Conservation (phyloP, 139 green algal species). For the Micractinium conductrix region DNA sequence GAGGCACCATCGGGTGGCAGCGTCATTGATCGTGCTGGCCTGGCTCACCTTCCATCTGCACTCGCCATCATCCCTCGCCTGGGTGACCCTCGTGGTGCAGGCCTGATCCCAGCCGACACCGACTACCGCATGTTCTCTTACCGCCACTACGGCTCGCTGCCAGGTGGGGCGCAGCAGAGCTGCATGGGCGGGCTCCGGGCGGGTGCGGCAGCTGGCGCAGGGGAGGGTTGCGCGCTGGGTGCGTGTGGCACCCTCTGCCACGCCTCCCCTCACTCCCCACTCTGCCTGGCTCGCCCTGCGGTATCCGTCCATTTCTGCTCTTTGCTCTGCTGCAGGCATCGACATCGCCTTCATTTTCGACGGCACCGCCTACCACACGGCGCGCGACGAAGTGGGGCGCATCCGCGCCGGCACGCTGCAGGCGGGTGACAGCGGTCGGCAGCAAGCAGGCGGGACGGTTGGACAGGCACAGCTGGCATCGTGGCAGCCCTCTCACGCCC, state of each 20-base stretch:
- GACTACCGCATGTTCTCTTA: slow-evolving; percentile 80
- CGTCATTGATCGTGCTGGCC: too few species aligned
- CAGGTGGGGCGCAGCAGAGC: slow-evolving; percentile 13
- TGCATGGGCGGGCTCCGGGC: not conserved
- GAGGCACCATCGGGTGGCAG: too few species aligned
- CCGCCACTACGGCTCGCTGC: slow-evolving; percentile 54
- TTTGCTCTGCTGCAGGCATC: slow-evolving; percentile 46
- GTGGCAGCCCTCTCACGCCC: too few species aligned
- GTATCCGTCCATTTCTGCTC: not conserved
- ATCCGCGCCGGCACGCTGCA: slow-evolving; percentile 73
- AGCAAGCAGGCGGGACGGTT: too few species aligned
- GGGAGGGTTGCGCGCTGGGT: not conserved
- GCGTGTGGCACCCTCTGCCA: too few species aligned
- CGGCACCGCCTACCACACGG: slow-evolving; percentile 70
- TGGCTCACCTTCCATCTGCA: too few species aligned
- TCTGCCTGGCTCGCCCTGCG: too few species aligned
- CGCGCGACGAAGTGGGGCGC: slow-evolving; percentile 50
- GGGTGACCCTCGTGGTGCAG: too few species aligned
- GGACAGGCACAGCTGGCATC: too few species aligned
- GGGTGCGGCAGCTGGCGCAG: too few species aligned
- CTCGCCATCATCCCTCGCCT: too few species aligned
- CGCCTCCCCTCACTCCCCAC: too few species aligned
- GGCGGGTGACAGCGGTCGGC: not conserved
- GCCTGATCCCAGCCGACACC: slow-evolving; percentile 79
- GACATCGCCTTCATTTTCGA: slow-evolving; percentile 77